These are phyloP conservation scores for Trichoderma arundinaceum DNA, from an alignment of 2,329 filamentous ascomycete species.

Conservation along the genomic window DNA sequence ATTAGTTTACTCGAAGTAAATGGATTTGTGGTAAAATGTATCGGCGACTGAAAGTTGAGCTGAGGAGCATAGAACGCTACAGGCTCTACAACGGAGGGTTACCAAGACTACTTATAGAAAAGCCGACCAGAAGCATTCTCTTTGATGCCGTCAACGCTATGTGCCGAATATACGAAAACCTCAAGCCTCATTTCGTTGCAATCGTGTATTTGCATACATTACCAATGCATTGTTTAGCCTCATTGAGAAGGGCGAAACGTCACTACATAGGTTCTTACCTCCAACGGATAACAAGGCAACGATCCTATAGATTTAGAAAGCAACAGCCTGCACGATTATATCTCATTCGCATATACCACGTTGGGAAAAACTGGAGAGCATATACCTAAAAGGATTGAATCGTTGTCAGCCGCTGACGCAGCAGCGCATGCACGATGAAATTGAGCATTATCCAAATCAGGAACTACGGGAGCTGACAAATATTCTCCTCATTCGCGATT, in stretches of 20 bases:
- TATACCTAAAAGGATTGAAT: not conserved
- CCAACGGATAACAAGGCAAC: not conserved
- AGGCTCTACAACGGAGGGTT: not conserved
- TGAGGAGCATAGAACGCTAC: not conserved
- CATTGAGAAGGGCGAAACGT: not conserved
- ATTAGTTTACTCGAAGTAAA: not conserved
- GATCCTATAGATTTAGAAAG: no score
- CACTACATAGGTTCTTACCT: not conserved
- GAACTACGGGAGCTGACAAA: not conserved
- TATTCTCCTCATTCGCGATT: not conserved
- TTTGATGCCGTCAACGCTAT: not conserved
- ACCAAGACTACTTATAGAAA: conserved; percentile 19
- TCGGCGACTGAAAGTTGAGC: not conserved
- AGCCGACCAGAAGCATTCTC: not conserved
- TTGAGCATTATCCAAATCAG: conserved; percentile 16
- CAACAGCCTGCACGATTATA: not conserved
- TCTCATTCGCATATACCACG: not conserved
- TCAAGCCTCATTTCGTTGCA: not conserved
- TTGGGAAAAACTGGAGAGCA: not conserved
- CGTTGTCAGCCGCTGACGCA: not conserved
- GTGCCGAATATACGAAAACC: not conserved
- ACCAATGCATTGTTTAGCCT: not conserved
- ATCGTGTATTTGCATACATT: not conserved
- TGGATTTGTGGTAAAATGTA: not conserved
- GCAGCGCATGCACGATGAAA: not conserved